Percentiles rank a stretch among this genome's conserved stretches.
Conservation (phyloP, 208 protist genomes). For the Acanthamoeba lugdunensis region DNA sequence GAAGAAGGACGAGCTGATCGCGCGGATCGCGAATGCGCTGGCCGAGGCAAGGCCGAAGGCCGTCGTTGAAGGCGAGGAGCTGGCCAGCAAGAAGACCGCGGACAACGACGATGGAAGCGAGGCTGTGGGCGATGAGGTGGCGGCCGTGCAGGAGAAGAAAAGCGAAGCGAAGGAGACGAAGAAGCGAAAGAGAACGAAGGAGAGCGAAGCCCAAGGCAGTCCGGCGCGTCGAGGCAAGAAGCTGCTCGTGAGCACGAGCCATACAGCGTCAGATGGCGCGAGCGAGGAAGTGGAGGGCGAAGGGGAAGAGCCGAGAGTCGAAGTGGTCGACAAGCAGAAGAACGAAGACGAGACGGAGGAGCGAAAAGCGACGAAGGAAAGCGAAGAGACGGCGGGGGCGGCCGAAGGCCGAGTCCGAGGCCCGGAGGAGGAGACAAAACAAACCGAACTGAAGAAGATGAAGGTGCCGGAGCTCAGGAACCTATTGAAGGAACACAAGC, state of each 20-base stretch:
- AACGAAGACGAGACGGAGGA: not conserved
- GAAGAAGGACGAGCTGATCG: conserved; percentile 26
- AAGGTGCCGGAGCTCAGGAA: conserved; percentile 1
- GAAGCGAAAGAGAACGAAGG: conserved; percentile 10
- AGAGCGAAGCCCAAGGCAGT: not conserved
- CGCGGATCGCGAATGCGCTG: not conserved
- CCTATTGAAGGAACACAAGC: not conserved
- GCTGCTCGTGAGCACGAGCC: not conserved
- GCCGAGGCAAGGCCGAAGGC: not conserved
- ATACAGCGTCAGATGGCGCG: not conserved
- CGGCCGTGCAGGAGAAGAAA: not conserved
- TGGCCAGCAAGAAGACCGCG: not conserved
- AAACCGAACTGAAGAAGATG: conserved; percentile 48
- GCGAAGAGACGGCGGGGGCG: not conserved
- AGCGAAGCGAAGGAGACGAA: not conserved
- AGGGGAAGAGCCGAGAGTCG: no score
- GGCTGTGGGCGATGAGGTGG: not conserved
- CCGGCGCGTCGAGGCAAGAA: not conserved
- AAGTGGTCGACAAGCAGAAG: not conserved
- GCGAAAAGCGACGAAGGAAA: not conserved
- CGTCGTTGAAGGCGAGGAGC: not conserved
- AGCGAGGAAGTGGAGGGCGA: not conserved
- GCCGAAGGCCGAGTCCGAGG: not conserved
- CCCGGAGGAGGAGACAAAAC: not conserved
- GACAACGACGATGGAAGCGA: not conserved